Conservation (phyloP, 2,329 filamentous ascomycete species). For the Teratosphaeria zuluensis region DNA sequence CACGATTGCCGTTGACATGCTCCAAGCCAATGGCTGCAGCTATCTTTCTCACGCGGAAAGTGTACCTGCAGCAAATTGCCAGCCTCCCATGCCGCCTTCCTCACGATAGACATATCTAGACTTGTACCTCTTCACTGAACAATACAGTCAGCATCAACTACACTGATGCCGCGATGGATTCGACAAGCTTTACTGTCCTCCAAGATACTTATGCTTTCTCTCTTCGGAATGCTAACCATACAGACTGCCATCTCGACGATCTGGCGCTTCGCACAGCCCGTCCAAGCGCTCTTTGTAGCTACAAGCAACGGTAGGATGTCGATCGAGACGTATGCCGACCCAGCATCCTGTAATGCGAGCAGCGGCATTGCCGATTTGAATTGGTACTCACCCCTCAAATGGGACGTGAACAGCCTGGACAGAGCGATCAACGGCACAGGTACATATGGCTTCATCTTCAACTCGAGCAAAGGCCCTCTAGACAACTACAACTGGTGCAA, state of each 20-base stretch:
- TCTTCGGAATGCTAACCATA: conserved; percentile 16
- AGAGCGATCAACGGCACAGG: conserved; percentile 50
- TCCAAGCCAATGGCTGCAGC: background rate
- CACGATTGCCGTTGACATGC: too few relatives aligned
- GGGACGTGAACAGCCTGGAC: conserved; percentile 52
- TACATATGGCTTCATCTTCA: conserved; percentile 65
- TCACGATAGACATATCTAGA: too few relatives aligned
- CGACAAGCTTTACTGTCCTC: conserved; percentile 9
- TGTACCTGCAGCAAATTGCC: background rate
- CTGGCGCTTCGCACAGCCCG: conserved; percentile 19
- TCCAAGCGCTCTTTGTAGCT: conserved; percentile 13
- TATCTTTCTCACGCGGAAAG: background rate
- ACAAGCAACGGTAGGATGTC: background rate
- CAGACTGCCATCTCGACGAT: conserved; percentile 18
- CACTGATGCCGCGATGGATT: background rate
- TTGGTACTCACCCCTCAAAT: conserved; percentile 51
- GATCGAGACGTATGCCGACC: background rate
- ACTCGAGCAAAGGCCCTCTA: conserved; percentile 49
- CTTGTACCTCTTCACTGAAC: background rate
- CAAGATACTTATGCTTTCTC: conserved; percentile 14
- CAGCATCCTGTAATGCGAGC: conserved; percentile 1
- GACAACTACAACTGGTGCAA: conserved; percentile 72
- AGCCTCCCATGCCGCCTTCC: background rate
- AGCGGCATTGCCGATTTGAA: conserved; percentile 29
- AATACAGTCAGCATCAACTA: background rate